Percentiles rank a stretch among this genome's conserved stretches.
phyloP scores from a whole-genome alignment of 352 stramenopile species.

The Phytophthora uliginosa region DNA sequence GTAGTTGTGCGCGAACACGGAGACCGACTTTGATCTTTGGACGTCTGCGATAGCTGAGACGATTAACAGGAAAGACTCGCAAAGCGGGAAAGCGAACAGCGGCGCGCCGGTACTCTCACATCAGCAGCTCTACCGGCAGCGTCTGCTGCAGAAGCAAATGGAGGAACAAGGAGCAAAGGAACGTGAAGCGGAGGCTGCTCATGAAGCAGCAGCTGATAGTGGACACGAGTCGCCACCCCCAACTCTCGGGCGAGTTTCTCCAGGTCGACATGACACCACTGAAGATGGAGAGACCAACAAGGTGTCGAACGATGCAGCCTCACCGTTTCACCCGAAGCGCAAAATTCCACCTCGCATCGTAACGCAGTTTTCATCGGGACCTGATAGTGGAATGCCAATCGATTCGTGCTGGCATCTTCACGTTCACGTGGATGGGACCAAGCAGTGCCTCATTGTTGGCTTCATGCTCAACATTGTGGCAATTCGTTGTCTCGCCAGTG shows the following conservation, averaged over 20 bases:
- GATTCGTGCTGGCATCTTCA: conserved; percentile 63
- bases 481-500: conserved; percentile 67
- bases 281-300: not conserved
- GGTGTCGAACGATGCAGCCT: not conserved
- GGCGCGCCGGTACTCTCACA: conserved; percentile 59
- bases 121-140: conserved; percentile 84
- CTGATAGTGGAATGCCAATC: conserved; percentile 25
- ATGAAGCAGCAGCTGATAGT: conserved; percentile 11
- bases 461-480: conserved; percentile 86
- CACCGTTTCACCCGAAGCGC: conserved; percentile 18
- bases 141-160: conserved; percentile 65
- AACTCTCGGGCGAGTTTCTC: conserved; percentile 14
- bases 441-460: conserved; percentile 80
- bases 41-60: conserved; percentile 78
- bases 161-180: conserved; percentile 35
- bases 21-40: conserved; percentile 85
- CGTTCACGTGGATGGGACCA: conserved; percentile 66
- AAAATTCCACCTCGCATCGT: conserved; percentile 50
- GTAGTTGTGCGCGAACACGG: conserved; percentile 74
- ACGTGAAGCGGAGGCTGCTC: conserved; percentile 17
- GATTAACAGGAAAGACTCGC: conserved; percentile 80
- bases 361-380: conserved; percentile 38
- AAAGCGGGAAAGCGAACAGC: conserved; percentile 29
- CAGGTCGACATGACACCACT: not conserved
- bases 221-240: conserved; percentile 10